These are phyloP conservation scores for Botrytis aclada DNA, from an alignment of 2,329 filamentous ascomycete genomes.

Conservation along the genomic window DNA sequence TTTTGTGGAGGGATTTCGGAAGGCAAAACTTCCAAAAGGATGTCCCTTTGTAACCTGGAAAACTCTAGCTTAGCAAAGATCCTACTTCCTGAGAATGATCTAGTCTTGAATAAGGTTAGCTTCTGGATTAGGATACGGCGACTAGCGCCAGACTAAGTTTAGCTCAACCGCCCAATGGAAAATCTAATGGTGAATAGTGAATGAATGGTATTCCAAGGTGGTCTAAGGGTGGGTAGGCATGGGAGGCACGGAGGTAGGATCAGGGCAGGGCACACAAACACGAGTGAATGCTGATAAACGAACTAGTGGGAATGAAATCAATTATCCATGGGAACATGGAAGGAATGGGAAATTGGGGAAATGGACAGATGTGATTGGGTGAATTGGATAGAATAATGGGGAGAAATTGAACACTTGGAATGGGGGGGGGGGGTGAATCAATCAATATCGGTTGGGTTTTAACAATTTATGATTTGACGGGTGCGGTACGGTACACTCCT, in stretches of 20 bases:
- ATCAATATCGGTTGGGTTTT: not conserved
- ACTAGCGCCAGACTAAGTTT: not conserved
- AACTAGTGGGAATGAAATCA: not conserved
- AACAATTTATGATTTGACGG: not conserved
- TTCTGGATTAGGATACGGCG: not conserved
- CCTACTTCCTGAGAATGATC: not conserved
- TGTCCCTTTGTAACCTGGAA: conserved; percentile 13
- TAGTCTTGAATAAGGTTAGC: not conserved
- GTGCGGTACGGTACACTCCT: not conserved
- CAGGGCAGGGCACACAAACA: not conserved
- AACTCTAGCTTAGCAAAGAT: conserved; percentile 11
- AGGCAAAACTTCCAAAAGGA: conserved; percentile 13
- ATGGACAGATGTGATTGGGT: not conserved
- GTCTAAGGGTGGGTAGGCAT: not conserved
- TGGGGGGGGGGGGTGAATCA: not conserved
- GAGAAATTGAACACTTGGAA: not conserved
- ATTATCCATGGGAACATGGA: no score
- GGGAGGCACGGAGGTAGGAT: no score
- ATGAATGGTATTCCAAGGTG: conserved; percentile 3
- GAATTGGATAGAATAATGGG: not conserved
- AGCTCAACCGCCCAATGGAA: conserved; percentile 1
- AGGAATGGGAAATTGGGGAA: not conserved
- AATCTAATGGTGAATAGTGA: not conserved
- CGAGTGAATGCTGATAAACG: not conserved
- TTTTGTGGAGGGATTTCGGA: conserved; percentile 17